Percentiles rank a stretch among this genome's conserved stretches.
Conservation (phyloP, 108 stramenopile species). For the Mayamaea pseudoterrestris region DNA sequence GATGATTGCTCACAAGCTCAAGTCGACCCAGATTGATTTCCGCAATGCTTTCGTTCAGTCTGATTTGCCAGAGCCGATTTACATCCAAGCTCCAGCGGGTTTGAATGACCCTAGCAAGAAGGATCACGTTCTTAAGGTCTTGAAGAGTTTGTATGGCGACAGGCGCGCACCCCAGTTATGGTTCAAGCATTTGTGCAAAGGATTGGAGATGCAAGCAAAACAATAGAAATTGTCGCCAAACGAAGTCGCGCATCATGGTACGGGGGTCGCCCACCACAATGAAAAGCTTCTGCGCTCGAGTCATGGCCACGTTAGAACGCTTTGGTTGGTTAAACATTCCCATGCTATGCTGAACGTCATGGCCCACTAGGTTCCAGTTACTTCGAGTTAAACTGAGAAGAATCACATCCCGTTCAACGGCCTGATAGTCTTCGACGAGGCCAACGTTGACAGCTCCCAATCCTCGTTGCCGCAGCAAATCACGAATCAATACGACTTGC, state of each 20-base stretch:
- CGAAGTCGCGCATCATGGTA: conserved; percentile 34
- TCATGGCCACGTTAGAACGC: conserved; percentile 63
- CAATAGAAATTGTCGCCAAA: conserved; percentile 52
- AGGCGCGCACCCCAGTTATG: too few relatives aligned
- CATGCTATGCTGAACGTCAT: conserved; percentile 47
- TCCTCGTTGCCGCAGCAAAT: conserved; percentile 21
- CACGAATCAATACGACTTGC: conserved; percentile 52
- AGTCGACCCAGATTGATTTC: too few relatives aligned
- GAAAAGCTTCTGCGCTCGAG: conserved; percentile 48
- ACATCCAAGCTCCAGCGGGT: too few relatives aligned
- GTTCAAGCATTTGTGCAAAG: too few relatives aligned
- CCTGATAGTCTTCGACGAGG: conserved; percentile 65
- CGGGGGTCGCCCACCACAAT: conserved; percentile 59
- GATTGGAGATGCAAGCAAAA: conserved; percentile 49
- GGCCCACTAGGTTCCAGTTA: conserved; percentile 24
- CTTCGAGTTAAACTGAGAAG: conserved; percentile 51
- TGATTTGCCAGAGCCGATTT: too few relatives aligned
- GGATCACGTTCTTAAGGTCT: too few relatives aligned
- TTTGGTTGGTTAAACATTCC: conserved; percentile 59
- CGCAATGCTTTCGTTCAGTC: too few relatives aligned
- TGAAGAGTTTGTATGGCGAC: too few relatives aligned
- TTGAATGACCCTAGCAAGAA: too few relatives aligned
- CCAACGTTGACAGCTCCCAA: conserved; percentile 53
- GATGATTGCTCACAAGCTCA: too few relatives aligned
- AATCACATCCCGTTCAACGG: conserved; percentile 59